Evolutionary conservation across 2,329 filamentous ascomycete species (phyloP), one percentile per base, ranked within the genome.

Genomic region (Colletotrichum navitas): DNA sequence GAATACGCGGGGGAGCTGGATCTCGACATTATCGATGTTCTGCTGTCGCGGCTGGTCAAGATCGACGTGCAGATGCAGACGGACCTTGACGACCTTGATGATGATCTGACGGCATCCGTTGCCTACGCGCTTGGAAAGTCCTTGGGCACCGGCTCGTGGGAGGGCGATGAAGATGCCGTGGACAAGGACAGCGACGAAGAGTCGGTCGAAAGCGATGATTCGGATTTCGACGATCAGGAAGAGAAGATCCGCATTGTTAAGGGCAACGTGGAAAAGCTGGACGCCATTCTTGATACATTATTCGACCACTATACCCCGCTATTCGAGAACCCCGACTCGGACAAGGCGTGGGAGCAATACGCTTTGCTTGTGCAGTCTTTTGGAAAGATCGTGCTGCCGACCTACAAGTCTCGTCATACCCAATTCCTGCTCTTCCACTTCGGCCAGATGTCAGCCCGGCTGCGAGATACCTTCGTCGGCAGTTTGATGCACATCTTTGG

Each of bases 401-500:
- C 94, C 18, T 94, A 96, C 79, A 93, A 94, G 75, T 97, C 94
- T 32, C 91, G 96, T 43, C 95, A 98, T 80, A 94, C 94, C 0
- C 96, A 99, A 78, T 99, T 98, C 77, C 89, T 99, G 59, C 88
- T 98, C 62, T 99, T 99, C 82, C 95, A 98, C 82, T 98, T 97
- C 79, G 93, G 93, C 21, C 95, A 99, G 81, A 89, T 89, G 69
- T 93, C 94, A 11, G 91, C 93, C 39, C 87, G 89, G 55, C 89
- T 97, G 59, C 92, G 94, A 69, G 93, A 96, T 77, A 89, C 91
- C 60, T 98, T 98, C 78, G 92, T 93, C 54, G 92, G 92, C 43
- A 92, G 91, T 32, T 92, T 95, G 74, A 88, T 93, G 49, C 87
- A 92, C 72, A 86, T 94, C 32, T 73, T 73, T 34, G 63, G 71